Conservation (phyloP, 805 yeast genomes). For the Zygosaccharomyces siamensis region DNA sequence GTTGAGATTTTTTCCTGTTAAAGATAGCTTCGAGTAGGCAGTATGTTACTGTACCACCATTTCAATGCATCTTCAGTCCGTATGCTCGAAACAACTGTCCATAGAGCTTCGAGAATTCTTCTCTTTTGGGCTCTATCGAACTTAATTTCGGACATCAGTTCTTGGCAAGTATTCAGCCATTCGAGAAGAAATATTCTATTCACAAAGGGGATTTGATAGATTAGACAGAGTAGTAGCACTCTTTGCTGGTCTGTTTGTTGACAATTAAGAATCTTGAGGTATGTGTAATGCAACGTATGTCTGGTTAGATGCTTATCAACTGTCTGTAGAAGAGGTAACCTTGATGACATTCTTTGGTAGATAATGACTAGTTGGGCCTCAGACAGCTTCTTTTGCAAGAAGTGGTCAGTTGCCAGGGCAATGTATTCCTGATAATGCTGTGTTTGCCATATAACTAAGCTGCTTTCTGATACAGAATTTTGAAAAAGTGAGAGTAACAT, state of each 20-base stretch:
- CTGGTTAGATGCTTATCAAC: slow-evolving; percentile 19
- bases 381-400: slow-evolving; percentile 10
- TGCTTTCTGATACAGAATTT: slow-evolving; percentile 3
- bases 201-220: slow-evolving; percentile 20
- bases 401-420: slow-evolving; percentile 17
- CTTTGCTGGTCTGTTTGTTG: slow-evolving; percentile 7
- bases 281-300: slow-evolving; percentile 21
- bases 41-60: slow-evolving; percentile 30
- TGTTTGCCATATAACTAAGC: slow-evolving; percentile 18
- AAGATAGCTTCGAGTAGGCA: slow-evolving; percentile 4
- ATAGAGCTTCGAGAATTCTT: slow-evolving; percentile 16
- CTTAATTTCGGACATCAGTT: slow-evolving; percentile 10
- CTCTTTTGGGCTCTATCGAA: slow-evolving; percentile 5
- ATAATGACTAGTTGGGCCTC: slow-evolving; percentile 22
- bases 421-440: slow-evolving; percentile 16
- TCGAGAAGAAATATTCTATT: slow-evolving; percentile 11
- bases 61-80: slow-evolving; percentile 20
- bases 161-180: slow-evolving; percentile 29
- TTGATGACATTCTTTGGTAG: slow-evolving; percentile 16
- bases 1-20: not conserved
- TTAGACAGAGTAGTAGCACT: slow-evolving; percentile 22
- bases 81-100: slow-evolving; percentile 21
- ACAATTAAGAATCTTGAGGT: slow-evolving; percentile 17
- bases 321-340: slow-evolving; percentile 9
- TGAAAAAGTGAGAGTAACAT: slow-evolving; percentile 19